Conservation (phyloP, 305 asterid species). For the Nicotiana rustica region DNA sequence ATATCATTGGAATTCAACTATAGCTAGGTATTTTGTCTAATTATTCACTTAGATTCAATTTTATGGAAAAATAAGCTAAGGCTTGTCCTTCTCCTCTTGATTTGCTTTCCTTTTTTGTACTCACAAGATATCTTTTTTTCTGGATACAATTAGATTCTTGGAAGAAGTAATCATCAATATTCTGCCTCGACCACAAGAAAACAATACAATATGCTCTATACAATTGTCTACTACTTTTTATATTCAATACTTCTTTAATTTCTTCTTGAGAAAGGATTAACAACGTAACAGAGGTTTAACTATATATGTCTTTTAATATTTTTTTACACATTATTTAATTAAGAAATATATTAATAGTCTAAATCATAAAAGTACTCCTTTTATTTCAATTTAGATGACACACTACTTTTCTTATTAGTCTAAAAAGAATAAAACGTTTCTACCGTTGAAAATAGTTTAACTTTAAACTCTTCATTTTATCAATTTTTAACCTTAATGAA, state of each 20-base stretch:
- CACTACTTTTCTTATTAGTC: too few relatives aligned
- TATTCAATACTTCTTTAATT: neutral
- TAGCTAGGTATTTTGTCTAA: neutral
- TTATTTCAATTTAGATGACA: too few relatives aligned
- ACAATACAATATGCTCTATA: neutral
- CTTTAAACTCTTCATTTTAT: too few relatives aligned
- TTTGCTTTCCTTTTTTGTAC: neutral
- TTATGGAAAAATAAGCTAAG: neutral
- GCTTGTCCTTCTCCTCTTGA: neutral
- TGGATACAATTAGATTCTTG: slow-evolving; percentile 7
- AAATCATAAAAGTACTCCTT: neutral
- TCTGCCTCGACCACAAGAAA: neutral
- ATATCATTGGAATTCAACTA: neutral
- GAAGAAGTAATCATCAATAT: slow-evolving; percentile 1
- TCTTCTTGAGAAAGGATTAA: neutral
- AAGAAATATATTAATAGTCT: neutral
- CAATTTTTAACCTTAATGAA: too few relatives aligned
- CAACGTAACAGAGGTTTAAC: neutral
- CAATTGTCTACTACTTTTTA: neutral
- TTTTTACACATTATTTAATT: neutral
- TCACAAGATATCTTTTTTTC: neutral
- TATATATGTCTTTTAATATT: neutral
- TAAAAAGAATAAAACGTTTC: too few relatives aligned
- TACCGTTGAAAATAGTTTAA: too few relatives aligned
- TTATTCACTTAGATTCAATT: neutral